A percentile compares a stretch with the other conserved stretches of the same genome.
Evolutionary conservation across 345 rosid genomes (phyloP).

Genomic region (Reutealis trisperma): DNA sequence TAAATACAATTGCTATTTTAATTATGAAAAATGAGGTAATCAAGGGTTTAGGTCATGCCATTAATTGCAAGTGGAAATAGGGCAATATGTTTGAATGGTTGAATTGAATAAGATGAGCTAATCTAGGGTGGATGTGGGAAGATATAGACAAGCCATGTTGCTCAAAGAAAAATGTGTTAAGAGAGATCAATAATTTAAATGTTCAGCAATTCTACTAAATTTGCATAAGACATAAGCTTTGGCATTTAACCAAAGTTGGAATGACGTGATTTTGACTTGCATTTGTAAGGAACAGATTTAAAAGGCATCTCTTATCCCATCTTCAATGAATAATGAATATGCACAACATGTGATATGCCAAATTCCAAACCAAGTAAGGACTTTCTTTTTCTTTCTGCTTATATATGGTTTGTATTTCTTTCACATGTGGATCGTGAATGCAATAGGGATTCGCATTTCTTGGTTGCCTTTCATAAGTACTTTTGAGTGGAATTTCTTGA

Average conservation of each 20-base stretch:
- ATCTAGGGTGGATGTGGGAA: no score
- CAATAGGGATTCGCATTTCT: no score
- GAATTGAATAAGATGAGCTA: not conserved
- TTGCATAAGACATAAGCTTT: slow-evolving; percentile 26
- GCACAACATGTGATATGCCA: not conserved
- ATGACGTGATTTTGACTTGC: slow-evolving; percentile 16
- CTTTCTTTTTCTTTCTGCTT: not conserved
- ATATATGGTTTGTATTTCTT: not conserved
- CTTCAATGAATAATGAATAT: not conserved
- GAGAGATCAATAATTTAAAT: not conserved
- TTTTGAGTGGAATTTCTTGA: no score
- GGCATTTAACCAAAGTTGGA: slow-evolving; percentile 18
- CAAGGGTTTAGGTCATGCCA: not conserved
- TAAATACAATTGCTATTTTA: no score
- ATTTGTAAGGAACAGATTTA: slow-evolving; percentile 14
- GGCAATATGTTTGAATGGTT: not conserved
- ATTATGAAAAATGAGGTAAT: no score
- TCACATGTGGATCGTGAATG: not conserved
- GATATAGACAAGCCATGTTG: slow-evolving; percentile 22
- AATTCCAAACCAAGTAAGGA: not conserved
- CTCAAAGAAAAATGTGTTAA: not conserved
- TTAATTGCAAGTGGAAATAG: not conserved
- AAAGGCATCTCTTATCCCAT: slow-evolving; percentile 27
- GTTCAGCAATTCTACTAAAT: not conserved
- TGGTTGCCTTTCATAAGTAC: no score